These are phyloP conservation scores for Exophiala sp. DNA, from an alignment of 2,329 filamentous ascomycete species.

Conservation along the genomic window DNA sequence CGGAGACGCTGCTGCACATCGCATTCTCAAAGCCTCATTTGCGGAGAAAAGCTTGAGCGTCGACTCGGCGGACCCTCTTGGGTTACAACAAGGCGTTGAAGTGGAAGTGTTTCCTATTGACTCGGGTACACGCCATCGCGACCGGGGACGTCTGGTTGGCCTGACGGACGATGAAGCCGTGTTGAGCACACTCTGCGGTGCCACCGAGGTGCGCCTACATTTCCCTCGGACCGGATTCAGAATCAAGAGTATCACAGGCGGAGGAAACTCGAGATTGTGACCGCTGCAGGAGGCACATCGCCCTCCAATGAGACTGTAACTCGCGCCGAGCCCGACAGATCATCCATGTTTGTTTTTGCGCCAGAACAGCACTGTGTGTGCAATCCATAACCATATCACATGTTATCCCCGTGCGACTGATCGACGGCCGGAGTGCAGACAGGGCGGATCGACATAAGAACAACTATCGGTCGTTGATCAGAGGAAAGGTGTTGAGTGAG, in stretches of 20 bases:
- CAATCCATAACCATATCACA: neutral
- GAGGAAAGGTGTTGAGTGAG: neutral
- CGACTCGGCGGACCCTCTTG: constrained; percentile 48
- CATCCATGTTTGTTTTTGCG: neutral
- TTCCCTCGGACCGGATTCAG: constrained; percentile 48
- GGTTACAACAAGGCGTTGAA: constrained; percentile 48
- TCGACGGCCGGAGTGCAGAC: neutral
- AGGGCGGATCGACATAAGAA: neutral
- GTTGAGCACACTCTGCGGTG: constrained; percentile 46
- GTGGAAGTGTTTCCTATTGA: constrained; percentile 60
- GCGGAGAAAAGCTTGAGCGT: constrained; percentile 43
- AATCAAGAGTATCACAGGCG: constrained; percentile 20
- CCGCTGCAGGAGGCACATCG: neutral
- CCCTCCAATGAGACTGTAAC: neutral
- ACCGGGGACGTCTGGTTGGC: constrained; percentile 51
- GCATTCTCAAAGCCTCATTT: constrained; percentile 45
- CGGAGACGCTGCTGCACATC: constrained; percentile 50
- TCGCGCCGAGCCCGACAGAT: neutral
- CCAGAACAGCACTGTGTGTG: neutral
- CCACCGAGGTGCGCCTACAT: constrained; percentile 50
- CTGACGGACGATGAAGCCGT: constrained; percentile 53
- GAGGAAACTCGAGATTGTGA: constrained; percentile 19
- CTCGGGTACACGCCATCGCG: constrained; percentile 54
- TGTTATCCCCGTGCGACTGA: neutral
- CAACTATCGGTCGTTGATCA: neutral